Evolutionary conservation across 108 stramenopile species (phyloP).

Genomic region (Fistulifera solaris): DNA sequence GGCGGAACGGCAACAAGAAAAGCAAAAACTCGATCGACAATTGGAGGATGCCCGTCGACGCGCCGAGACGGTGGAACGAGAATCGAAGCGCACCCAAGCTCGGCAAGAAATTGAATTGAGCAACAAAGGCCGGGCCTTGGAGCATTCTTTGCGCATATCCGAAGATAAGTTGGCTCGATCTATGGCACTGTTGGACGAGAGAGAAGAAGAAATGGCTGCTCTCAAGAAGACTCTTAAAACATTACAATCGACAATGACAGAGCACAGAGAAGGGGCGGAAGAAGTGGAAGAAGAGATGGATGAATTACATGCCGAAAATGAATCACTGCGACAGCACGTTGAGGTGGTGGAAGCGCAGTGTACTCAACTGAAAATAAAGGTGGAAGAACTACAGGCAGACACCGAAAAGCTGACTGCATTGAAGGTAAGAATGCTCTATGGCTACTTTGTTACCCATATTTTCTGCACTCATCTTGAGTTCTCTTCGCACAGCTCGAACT

Average conservation of each 20-base stretch:
- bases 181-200: conserved; percentile 1
- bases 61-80: background rate
- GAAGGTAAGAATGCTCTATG: conserved; percentile 2
- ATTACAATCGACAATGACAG: background rate
- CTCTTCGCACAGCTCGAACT: conserved; percentile 47
- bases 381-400: conserved; percentile 38
- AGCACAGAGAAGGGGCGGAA: background rate
- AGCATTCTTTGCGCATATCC: background rate
- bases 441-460: conserved; percentile 2
- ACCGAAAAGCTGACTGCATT: conserved; percentile 28
- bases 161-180: background rate
- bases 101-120: background rate
- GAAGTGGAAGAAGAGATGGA: conserved; percentile 12
- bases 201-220: background rate
- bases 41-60: background rate
- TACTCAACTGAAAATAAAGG: conserved; percentile 28
- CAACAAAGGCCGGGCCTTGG: background rate
- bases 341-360: conserved; percentile 48
- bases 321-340: conserved; percentile 46
- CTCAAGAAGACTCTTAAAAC: background rate
- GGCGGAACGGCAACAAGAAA: conserved; percentile 1
- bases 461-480: background rate
- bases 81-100: background rate
- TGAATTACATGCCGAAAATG: conserved; percentile 68
- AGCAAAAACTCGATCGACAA: background rate